Percentiles rank a stretch among this genome's conserved stretches.
Conservation (phyloP, 2,329 filamentous ascomycete species). For the Aureobasidium vineae region DNA sequence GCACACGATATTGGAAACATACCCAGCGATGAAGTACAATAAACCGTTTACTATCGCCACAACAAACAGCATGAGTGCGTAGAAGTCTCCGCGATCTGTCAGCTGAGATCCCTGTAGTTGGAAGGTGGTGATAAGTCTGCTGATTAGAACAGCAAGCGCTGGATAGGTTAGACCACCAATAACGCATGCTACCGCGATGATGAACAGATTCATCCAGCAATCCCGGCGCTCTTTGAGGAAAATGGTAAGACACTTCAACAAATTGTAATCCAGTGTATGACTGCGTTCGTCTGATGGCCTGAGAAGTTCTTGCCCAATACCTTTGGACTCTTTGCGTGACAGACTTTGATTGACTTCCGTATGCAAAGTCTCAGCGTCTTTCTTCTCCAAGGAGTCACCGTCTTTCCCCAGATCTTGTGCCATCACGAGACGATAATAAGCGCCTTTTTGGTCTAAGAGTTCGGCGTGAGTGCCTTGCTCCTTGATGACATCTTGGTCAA, state of each 20-base stretch:
- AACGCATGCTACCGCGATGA: constrained; percentile 78
- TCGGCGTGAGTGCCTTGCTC: constrained; percentile 47
- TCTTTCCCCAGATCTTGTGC: constrained; percentile 47
- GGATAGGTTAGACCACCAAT: constrained; percentile 74
- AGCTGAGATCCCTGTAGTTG: constrained; percentile 59
- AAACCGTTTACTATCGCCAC: constrained; percentile 50
- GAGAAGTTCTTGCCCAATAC: background rate
- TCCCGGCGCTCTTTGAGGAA: constrained; percentile 51
- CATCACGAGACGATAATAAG: constrained; percentile 46
- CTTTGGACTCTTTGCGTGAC: background rate
- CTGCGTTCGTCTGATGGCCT: background rate
- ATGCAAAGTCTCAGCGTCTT: background rate
- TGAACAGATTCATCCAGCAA: constrained; percentile 71
- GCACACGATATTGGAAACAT: constrained; percentile 39
- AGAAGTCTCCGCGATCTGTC: constrained; percentile 73
- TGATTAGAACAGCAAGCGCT: constrained; percentile 75
- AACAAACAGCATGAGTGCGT: constrained; percentile 78
- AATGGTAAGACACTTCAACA: constrained; percentile 2
- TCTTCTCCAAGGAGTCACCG: background rate
- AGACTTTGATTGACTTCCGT: background rate
- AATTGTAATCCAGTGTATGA: background rate
- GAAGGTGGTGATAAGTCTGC: constrained; percentile 77
- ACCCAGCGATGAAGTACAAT: constrained; percentile 50
- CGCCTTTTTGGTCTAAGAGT: constrained; percentile 41
- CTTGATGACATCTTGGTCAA: constrained; percentile 44